These are phyloP conservation scores for Patellaria atrata DNA, from an alignment of 495 filamentous ascomycete genomes.

Conservation along the genomic window DNA sequence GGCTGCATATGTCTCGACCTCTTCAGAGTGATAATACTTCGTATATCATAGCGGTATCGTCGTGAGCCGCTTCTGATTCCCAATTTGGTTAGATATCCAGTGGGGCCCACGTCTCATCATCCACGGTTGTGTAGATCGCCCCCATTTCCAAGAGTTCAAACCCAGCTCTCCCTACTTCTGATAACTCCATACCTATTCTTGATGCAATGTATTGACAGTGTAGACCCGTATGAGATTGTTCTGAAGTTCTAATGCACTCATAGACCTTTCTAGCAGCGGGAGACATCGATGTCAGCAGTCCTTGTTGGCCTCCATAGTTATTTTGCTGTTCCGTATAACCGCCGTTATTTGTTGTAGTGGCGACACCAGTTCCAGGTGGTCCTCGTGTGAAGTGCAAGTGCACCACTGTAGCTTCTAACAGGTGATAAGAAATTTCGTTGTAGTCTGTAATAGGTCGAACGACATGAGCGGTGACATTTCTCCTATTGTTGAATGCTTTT, in stretches of 20 bases:
- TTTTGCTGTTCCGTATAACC: constrained; percentile 23
- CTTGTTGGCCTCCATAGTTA: constrained; percentile 1
- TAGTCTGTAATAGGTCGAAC: constrained; percentile 65
- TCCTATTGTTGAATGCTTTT: constrained; percentile 62
- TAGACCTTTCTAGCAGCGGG: constrained; percentile 50
- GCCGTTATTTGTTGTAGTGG: constrained; percentile 10
- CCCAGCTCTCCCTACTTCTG: constrained; percentile 57
- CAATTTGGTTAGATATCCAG: constrained; percentile 11
- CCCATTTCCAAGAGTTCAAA: constrained; percentile 63
- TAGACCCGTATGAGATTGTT: constrained; percentile 63
- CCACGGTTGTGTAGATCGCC: constrained; percentile 76
- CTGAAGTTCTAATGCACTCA: constrained; percentile 43
- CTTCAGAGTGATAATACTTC: no score
- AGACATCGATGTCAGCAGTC: constrained; percentile 33
- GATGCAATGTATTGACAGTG: constrained; percentile 61
- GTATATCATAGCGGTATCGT: no score
- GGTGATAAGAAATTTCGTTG: constrained; percentile 82
- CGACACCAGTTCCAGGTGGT: constrained; percentile 30
- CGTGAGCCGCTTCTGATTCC: no score
- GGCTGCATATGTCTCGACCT: no score
- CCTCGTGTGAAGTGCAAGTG: constrained; percentile 82
- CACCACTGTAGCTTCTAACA: constrained; percentile 75
- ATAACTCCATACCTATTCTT: constrained; percentile 42
- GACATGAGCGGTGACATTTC: constrained; percentile 64
- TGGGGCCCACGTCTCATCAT: constrained; percentile 46